Conservation (phyloP, 2,329 filamentous ascomycete species). For the Fusarium sp. region DNA sequence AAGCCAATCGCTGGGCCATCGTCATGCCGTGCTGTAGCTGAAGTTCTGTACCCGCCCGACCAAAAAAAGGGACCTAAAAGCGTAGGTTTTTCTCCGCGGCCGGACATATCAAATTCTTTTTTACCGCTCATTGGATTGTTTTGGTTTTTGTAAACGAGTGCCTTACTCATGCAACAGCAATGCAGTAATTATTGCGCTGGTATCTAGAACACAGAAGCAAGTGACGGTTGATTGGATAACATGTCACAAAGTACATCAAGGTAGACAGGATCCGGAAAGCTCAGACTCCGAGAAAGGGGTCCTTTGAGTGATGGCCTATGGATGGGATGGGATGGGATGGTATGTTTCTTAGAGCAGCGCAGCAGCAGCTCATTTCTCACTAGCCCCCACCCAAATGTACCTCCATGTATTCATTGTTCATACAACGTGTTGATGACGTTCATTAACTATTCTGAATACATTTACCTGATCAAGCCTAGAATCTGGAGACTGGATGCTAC, state of each 20-base stretch:
- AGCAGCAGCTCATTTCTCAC: slow-evolving; percentile 41
- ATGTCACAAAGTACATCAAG: background rate
- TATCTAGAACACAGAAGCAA: slow-evolving; percentile 6
- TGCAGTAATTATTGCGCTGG: background rate
- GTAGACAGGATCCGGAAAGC: slow-evolving; percentile 8
- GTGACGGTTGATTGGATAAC: background rate
- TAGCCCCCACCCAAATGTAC: slow-evolving; percentile 30
- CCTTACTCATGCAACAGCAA: background rate
- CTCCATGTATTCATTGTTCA: slow-evolving; percentile 2
- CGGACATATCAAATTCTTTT: background rate
- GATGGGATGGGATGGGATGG: background rate
- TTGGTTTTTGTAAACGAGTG: background rate
- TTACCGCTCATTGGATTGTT: background rate
- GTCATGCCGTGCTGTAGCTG: slow-evolving; percentile 15
- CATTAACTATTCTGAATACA: slow-evolving; percentile 1
- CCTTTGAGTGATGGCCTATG: background rate
- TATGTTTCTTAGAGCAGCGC: slow-evolving; percentile 16
- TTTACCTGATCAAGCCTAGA: slow-evolving; percentile 38
- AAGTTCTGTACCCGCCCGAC: slow-evolving; percentile 25
- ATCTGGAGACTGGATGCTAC: slow-evolving; percentile 6
- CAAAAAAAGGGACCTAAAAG: slow-evolving; percentile 4
- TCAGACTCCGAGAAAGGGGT: slow-evolving; percentile 24
- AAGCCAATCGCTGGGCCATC: slow-evolving; percentile 29
- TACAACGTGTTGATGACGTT: slow-evolving; percentile 27
- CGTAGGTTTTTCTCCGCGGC: slow-evolving; percentile 1